phyloP scores from a whole-genome alignment of 441 rosid species.

The Gossypium davidsonii region DNA sequence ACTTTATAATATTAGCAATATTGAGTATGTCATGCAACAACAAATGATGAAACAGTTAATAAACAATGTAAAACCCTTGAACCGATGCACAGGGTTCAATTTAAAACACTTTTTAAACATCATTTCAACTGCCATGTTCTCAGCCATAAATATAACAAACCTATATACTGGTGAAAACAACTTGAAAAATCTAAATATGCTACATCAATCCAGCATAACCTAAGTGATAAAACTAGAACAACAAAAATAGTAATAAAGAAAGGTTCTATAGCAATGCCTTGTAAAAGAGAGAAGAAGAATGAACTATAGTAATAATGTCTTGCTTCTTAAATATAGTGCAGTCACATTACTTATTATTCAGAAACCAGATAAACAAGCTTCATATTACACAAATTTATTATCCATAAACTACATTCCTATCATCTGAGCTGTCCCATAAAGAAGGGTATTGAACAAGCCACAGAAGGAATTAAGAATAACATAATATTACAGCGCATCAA shows the following conservation, averaged over 20 bases:
- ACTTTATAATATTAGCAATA: conserved; percentile 15
- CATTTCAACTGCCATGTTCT: background rate
- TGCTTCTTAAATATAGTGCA: background rate
- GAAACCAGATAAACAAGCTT: background rate
- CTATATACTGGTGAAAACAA: background rate
- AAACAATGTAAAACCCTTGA: background rate
- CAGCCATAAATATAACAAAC: background rate
- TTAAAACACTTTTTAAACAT: conserved; percentile 5
- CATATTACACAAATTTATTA: background rate
- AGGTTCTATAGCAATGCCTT: background rate
- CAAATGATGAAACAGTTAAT: background rate
- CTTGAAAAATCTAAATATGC: background rate
- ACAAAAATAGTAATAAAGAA: background rate
- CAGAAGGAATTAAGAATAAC: background rate
- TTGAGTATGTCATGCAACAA: background rate
- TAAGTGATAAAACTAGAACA: background rate
- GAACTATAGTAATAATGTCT: background rate
- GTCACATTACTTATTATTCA: background rate
- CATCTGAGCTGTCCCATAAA: background rate
- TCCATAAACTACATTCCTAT: background rate
- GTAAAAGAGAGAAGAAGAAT: background rate
- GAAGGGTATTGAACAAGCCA: background rate
- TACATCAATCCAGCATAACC: background rate
- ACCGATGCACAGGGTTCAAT: background rate
- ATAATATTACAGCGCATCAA: background rate